Base-by-base conservation (phyloP, 2,329 filamentous ascomycete genomes). In the Colletotrichum sp. region DNA sequence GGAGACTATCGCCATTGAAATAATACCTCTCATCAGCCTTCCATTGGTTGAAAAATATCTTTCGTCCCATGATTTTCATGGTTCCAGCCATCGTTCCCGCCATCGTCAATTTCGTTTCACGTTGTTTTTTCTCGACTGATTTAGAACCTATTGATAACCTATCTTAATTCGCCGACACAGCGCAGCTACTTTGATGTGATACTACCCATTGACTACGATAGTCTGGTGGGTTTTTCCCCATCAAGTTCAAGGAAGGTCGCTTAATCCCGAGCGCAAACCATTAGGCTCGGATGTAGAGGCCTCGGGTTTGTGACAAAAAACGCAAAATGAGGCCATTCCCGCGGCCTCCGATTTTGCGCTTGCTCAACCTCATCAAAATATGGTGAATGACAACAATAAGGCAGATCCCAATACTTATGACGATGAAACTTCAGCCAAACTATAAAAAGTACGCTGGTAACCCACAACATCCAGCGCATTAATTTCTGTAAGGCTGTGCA, bases 401-500 rank as follows among this genome's bases (percentile, higher is more conserved):
- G 13, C 8, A 18, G 1, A 15, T 26, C 21, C 30, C 26, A 52
- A 67, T 32, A 32, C 12, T n/a, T 13, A 26, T 38, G 7, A 21
- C 21, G 10, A 36, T 38, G 36, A 73, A 68, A 69, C 70, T 68
- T 55, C 65, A 38, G 7, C 21, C 12, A 13, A 73, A 55, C 55
- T 62, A 73, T 62, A 62, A 69, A 61, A 73, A 62, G 55, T 15
- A 30, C 28, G 18, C 8, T 38, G 52, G n/a, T 12, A 58, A 5
- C 10, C 36, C 64, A 36, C 36, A n/a, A 21, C 36, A 24, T 26
- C 36, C 16, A 28, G 15, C 13, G 70, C 70, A 73, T 73, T 62
- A 73, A 68, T 36, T 13, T 62, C 28, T 15, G 64, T 73, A 68
- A 28, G 70, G 64, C 55, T 72, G 38, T 72, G 64, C 55, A 26